Evolutionary conservation across 257 asterid species (phyloP).

Genomic region (Ilex aquifolium): DNA sequence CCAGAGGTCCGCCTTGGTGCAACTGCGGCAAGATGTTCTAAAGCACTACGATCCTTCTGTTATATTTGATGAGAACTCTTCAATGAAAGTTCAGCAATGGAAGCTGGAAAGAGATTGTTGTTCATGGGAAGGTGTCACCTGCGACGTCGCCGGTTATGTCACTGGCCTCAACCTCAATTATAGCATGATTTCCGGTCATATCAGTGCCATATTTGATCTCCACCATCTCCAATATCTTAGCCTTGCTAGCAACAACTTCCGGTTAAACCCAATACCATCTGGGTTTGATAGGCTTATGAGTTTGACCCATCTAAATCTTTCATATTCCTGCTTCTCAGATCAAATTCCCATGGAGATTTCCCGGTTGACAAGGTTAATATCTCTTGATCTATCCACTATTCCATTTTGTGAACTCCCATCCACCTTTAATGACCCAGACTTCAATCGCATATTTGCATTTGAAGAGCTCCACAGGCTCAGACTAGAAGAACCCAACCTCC

Average conservation of each 20-base stretch:
- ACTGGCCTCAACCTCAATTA: not conserved
- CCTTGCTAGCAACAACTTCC: not conserved
- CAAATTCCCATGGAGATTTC: not conserved
- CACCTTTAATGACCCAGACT: not conserved
- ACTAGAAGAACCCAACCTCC: not conserved
- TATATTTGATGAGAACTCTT: not conserved
- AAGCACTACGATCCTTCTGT: not conserved
- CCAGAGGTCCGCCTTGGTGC: not conserved
- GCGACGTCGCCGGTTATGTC: not conserved
- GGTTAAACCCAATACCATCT: not conserved
- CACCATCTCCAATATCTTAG: not conserved
- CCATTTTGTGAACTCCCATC: not conserved
- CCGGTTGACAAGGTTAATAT: not conserved
- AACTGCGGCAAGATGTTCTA: not conserved
- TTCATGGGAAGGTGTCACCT: not conserved
- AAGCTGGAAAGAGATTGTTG: not conserved
- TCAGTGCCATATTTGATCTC: not conserved
- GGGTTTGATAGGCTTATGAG: not conserved
- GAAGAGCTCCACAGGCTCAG: not conserved
- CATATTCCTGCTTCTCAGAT: not conserved
- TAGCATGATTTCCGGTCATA: constrained; percentile 1
- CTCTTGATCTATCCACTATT: not conserved
- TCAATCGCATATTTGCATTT: not conserved
- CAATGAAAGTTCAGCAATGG: not conserved
- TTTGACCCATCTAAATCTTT: not conserved